These are phyloP conservation scores for Fraxinus americana DNA, from an alignment of 257 asterid species.

Conservation along the genomic window DNA sequence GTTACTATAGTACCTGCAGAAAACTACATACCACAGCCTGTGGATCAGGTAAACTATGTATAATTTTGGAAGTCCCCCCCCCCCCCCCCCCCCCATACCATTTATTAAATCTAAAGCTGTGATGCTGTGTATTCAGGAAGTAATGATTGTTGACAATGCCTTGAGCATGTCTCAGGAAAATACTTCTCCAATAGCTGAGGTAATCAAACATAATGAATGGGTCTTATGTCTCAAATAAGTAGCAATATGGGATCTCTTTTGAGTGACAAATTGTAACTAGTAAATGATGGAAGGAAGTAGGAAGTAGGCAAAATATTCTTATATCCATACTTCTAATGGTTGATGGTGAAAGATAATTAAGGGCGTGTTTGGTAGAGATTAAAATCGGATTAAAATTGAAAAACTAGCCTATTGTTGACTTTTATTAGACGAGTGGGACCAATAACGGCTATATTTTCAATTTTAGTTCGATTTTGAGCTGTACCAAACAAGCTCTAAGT, in stretches of 20 bases:
- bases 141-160: constrained; percentile 42
- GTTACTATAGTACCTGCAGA: constrained; percentile 62
- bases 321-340: constrained; percentile 3
- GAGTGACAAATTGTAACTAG: constrained; percentile 1
- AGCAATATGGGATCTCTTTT: background rate
- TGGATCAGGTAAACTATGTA: constrained; percentile 42
- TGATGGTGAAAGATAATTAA: constrained; percentile 12
- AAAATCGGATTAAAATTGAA: too few species aligned
- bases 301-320: constrained; percentile 2
- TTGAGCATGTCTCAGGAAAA: constrained; percentile 36
- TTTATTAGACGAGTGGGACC: too few species aligned
- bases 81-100: background rate
- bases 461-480: too few species aligned
- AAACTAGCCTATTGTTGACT: too few species aligned
- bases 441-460: too few species aligned
- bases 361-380: too few species aligned
- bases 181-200: constrained; percentile 61
- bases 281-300: background rate
- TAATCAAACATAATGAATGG: constrained; percentile 18
- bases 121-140: constrained; percentile 41
- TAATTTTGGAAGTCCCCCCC: background rate
- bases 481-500: background rate
- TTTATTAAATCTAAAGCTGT: constrained; percentile 22
- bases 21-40: constrained; percentile 56
- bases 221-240: background rate